phyloP scores from a whole-genome alignment of 306 rosid species.

The Begonia masoniana region DNA sequence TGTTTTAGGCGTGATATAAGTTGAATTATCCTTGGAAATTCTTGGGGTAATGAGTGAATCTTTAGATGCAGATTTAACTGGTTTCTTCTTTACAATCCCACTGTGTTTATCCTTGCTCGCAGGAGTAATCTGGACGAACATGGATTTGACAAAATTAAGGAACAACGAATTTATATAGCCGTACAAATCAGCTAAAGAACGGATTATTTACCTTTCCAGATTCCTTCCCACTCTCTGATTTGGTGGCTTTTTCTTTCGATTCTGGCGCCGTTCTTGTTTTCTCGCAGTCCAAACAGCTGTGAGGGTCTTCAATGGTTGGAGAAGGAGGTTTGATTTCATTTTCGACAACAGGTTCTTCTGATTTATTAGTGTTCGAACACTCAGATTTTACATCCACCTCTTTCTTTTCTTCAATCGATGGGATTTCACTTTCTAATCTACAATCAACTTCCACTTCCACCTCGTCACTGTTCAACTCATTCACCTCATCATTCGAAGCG shows the following conservation, averaged over 20 bases:
- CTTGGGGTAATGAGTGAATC: conserved; percentile 39
- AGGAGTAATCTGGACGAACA: conserved; percentile 37
- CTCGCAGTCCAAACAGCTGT: conserved; percentile 24
- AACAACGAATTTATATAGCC: neutral
- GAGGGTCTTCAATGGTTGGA: conserved; percentile 28
- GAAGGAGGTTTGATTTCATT: conserved; percentile 24
- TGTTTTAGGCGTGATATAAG: conserved; percentile 18
- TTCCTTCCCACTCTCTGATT: conserved; percentile 31
- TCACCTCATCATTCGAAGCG: conserved; percentile 18
- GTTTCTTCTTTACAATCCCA: conserved; percentile 49
- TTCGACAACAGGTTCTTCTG: conserved; percentile 24
- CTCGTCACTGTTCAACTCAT: conserved; percentile 3
- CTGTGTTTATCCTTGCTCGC: conserved; percentile 31
- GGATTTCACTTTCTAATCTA: conserved; percentile 20
- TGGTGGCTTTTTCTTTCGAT: conserved; percentile 28
- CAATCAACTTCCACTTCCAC: conserved; percentile 26
- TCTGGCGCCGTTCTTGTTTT: conserved; percentile 20
- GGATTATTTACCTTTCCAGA: conserved; percentile 37
- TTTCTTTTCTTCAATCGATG: conserved; percentile 24
- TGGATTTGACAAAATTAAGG: conserved; percentile 10
- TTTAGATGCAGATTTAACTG: conserved; percentile 27
- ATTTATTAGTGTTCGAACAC: neutral
- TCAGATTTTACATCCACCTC: conserved; percentile 16
- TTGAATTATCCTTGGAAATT: conserved; percentile 36
- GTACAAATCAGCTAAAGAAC: neutral